Evolutionary conservation across 1,139 yeast genomes (phyloP).

Genomic region (Insectozyma bohioensis): DNA sequence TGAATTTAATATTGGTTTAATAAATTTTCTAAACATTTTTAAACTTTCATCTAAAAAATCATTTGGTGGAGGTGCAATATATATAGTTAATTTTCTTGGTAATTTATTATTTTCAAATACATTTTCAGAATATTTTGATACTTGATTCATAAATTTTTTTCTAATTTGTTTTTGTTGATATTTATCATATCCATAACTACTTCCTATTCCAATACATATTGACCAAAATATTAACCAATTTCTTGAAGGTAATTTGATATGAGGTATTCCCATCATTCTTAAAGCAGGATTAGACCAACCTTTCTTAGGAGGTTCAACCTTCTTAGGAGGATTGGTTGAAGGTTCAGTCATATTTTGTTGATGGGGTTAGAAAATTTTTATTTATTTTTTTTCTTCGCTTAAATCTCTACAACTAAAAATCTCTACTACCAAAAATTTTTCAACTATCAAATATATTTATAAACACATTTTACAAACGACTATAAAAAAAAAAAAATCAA

Average conservation of each 20-base stretch:
- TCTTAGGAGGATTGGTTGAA: conserved; percentile 6
- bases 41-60: conserved; percentile 80
- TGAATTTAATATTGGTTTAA: conserved; percentile 84
- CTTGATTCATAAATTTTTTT: conserved; percentile 62
- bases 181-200: conserved; percentile 78
- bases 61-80: conserved; percentile 94
- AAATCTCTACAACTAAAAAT: too few relatives aligned
- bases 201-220: conserved; percentile 61
- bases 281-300: conserved; percentile 86
- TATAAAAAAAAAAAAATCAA: too few relatives aligned
- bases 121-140: conserved; percentile 47
- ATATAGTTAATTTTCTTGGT: conserved; percentile 79
- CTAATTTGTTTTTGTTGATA: conserved; percentile 68
- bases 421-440: too few relatives aligned
- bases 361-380: too few relatives aligned
- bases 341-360: conserved; percentile 5
- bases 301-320: conserved; percentile 26
- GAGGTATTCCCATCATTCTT: conserved; percentile 81
- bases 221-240: conserved; percentile 94
- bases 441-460: too few relatives aligned
- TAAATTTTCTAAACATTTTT: conserved; percentile 71
- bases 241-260: conserved; percentile 77
- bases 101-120: conserved; percentile 37
- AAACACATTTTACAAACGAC: too few relatives aligned
- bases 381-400: too few relatives aligned